Base-by-base conservation (phyloP, 768 basidiomycete species). In the Mycena metata region DNA sequence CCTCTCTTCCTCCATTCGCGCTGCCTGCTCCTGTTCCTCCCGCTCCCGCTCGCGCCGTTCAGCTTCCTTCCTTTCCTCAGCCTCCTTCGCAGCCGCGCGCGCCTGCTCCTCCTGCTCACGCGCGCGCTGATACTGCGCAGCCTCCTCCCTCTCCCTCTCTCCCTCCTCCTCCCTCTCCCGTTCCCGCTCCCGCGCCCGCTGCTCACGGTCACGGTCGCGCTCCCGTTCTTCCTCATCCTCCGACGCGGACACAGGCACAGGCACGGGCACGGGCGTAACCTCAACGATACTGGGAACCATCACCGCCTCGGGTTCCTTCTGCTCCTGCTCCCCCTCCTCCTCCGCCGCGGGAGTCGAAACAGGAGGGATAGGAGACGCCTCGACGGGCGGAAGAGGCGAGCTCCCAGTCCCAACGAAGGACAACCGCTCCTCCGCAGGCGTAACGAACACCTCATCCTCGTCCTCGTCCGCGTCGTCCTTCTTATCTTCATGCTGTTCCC, bases 41-140 rank as follows among this genome's bases (percentile, higher is more conserved):
- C 30, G 30, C 39, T 39, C 15, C 39, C 39, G 39, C 39, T 39
- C 39, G 10, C 39, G 39, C 30, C 30, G 30, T 30, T 30, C 30
- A 30, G 30, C 30, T 30, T 30, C 30, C 30, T 30, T 30, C 30
- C 6, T 30, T 39, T 39, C 39, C 39, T 39, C 11, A 10, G 39
- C 39, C 39, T 39, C 39, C 39, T 11, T 10, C 39, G 39, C 39
- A 39, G 39, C 39, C 39, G 39, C 15, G 39, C 39, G 39, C 39
- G 11, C 39, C 39, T 39, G 39, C 39, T 90, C 72, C 91, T 80
- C n/a, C 87, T 91, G n/a, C 90, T 91, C 81, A 88, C 88, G 78
- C 88, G 86, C 8, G 89, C 87, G 83, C 52, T 80, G 30, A 30
- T 30, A 79, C 30, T 80, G 79, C 1, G 78, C 74, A 60, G 76